Percentiles rank a stretch among this genome's conserved stretches.
These are phyloP conservation scores for Leccinum variicolor DNA, from an alignment of 768 basidiomycete species.

Conservation along the genomic window DNA sequence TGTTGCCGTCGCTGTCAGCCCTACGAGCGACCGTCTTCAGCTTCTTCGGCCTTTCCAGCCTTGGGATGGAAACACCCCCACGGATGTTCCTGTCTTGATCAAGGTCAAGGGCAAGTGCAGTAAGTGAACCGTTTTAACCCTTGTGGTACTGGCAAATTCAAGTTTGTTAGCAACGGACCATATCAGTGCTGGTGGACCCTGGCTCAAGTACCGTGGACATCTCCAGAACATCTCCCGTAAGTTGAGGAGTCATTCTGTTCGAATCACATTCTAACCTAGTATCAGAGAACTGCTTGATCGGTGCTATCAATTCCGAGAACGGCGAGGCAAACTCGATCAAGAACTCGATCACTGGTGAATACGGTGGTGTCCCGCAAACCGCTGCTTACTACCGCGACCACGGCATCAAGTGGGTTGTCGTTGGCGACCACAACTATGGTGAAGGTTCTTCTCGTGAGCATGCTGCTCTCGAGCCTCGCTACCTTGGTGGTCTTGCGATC, in stretches of 20 bases:
- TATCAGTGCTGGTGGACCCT: slow-evolving; percentile 96
- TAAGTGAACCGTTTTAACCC: slow-evolving; percentile 37
- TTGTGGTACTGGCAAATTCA: background rate
- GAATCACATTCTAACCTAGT: slow-evolving; percentile 4
- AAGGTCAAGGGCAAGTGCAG: slow-evolving; percentile 99
- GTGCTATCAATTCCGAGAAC: slow-evolving; percentile 95
- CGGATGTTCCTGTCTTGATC: slow-evolving; percentile 89
- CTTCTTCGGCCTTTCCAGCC: slow-evolving; percentile 83
- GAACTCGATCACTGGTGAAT: slow-evolving; percentile 87
- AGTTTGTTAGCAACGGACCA: slow-evolving; percentile 71
- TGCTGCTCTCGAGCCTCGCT: slow-evolving; percentile 94
- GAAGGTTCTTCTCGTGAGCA: slow-evolving; percentile 98
- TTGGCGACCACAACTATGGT: slow-evolving; percentile 95
- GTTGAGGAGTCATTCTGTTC: slow-evolving; percentile 22
- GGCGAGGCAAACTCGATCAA: slow-evolving; percentile 94
- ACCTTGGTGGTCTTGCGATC: slow-evolving; percentile 92
- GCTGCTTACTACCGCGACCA: slow-evolving; percentile 86
- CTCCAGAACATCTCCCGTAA: slow-evolving; percentile 94
- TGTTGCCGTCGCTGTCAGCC: slow-evolving; percentile 84
- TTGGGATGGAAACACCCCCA: slow-evolving; percentile 92
- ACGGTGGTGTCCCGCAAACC: slow-evolving; percentile 78
- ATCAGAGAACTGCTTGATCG: slow-evolving; percentile 93
- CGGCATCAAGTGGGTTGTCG: slow-evolving; percentile 94
- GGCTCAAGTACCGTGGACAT: slow-evolving; percentile 99
- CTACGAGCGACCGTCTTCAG: slow-evolving; percentile 87